phyloP scores from a whole-genome alignment of 2,329 filamentous ascomycete species.

The Diplodia intermedia region DNA sequence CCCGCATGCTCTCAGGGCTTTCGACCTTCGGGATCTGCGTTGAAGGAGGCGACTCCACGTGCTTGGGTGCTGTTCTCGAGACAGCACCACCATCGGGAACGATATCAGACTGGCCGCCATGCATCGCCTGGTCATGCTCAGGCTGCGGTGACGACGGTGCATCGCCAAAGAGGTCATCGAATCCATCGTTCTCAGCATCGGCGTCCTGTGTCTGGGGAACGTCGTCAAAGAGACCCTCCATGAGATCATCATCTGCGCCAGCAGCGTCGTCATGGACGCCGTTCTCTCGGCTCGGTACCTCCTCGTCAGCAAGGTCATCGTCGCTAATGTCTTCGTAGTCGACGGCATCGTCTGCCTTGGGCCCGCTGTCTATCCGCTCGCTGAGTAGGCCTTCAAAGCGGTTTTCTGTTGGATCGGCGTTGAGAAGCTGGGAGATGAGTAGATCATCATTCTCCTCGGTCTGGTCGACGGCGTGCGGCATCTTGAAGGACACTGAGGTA shows the following conservation, averaged over 20 bases:
- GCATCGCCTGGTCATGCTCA: conserved; percentile 10
- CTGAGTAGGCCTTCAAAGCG: conserved; percentile 39
- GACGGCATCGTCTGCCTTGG: conserved; percentile 90
- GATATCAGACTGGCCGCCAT: conserved; percentile 1
- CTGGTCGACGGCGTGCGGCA: conserved; percentile 48
- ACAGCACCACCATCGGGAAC: conserved; percentile 1
- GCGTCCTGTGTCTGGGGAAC: conserved; percentile 26
- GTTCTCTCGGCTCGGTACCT: conserved; percentile 43
- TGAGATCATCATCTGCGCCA: conserved; percentile 40
- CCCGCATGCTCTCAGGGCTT: conserved; percentile 30
- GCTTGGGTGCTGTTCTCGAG: background rate
- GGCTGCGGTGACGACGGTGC: conserved; percentile 43
- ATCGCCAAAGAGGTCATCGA: conserved; percentile 74
- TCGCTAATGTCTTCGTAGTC: conserved; percentile 93
- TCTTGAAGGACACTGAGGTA: conserved; percentile 32
- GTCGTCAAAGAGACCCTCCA: conserved; percentile 40
- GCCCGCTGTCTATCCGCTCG: conserved; percentile 57
- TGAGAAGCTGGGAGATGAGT: conserved; percentile 42
- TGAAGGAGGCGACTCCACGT: conserved; percentile 1
- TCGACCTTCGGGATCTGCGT: conserved; percentile 21
- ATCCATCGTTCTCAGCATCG: conserved; percentile 43
- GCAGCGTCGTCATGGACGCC: conserved; percentile 37
- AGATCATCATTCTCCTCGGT: conserved; percentile 38
- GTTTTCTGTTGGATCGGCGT: conserved; percentile 35
- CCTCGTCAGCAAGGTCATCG: conserved; percentile 84